Percentiles rank a stretch among this genome's conserved stretches.
phyloP scores from a whole-genome alignment of 805 yeast genomes.

The Kurtzmaniella cleridarum region DNA sequence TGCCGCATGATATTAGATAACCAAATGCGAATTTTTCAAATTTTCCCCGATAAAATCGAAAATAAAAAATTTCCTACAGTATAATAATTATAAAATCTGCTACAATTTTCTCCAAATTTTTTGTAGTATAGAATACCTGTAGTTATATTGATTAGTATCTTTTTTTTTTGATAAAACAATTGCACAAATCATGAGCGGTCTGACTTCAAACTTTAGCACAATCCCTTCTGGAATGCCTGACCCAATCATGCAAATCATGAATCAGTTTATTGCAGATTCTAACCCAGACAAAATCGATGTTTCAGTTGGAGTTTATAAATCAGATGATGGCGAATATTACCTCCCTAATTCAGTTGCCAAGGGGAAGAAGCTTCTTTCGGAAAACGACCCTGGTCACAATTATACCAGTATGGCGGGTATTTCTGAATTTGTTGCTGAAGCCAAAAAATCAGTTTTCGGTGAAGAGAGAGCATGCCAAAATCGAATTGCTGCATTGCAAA shows the following conservation, averaged over 20 bases:
- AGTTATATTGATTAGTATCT: too few species aligned
- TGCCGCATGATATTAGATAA: too few species aligned
- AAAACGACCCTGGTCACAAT: slow-evolving; percentile 39
- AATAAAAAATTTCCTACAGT: too few species aligned
- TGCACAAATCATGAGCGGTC: too few species aligned
- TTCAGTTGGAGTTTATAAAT: slow-evolving; percentile 42
- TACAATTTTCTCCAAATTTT: too few species aligned
- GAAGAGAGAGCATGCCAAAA: slow-evolving; percentile 14
- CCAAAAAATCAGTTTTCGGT: slow-evolving; percentile 35
- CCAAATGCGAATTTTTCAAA: too few species aligned
- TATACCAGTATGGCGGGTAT: slow-evolving; percentile 40
- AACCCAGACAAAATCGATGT: slow-evolving; percentile 34
- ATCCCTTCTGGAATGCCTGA: slow-evolving; percentile 10
- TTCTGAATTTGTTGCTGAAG: slow-evolving; percentile 29
- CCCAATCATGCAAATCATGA: slow-evolving; percentile 22
- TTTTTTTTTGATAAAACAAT: too few species aligned
- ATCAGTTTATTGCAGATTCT: slow-evolving; percentile 18
- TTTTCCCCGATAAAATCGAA: too few species aligned
- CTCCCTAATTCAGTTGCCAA: slow-evolving; percentile 32
- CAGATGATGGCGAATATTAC: slow-evolving; percentile 30
- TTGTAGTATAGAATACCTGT: too few species aligned
- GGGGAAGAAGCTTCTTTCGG: slow-evolving; percentile 28
- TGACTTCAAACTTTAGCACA: too few species aligned
- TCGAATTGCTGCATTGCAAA: slow-evolving; percentile 31
- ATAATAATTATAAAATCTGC: too few species aligned